phyloP scores from a whole-genome alignment of 495 filamentous ascomycete species.

The Acidomyces sp. region DNA sequence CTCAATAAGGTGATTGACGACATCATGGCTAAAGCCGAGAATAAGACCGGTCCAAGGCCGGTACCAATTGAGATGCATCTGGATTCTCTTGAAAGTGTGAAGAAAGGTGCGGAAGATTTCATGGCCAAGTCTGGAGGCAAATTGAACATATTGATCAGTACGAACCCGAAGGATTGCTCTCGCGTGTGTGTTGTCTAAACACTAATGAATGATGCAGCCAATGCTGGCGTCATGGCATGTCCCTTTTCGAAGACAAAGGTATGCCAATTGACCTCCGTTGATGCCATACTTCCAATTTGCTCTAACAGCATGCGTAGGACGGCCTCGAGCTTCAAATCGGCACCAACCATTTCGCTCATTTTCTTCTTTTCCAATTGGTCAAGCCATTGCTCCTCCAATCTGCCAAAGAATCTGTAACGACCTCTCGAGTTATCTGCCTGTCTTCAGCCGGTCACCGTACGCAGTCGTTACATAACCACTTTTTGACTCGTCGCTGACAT shows the following conservation, averaged over 20 bases:
- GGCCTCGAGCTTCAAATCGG: conserved; percentile 37
- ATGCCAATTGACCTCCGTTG: no score
- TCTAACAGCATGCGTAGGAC: no score
- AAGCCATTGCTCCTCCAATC: conserved; percentile 30
- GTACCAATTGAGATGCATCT: conserved; percentile 30
- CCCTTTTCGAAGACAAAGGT: conserved; percentile 27
- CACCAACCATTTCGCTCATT: conserved; percentile 41
- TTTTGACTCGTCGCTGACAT: no score
- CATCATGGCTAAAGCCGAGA: conserved; percentile 13
- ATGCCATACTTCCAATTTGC: no score
- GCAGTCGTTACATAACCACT: no score
- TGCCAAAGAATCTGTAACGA: conserved; percentile 20
- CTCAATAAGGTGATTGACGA: conserved; percentile 12
- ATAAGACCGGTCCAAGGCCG: conserved; percentile 13
- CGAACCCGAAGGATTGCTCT: no score
- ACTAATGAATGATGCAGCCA: no score
- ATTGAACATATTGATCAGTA: conserved; percentile 30
- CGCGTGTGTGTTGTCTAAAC: no score
- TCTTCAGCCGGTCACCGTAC: conserved; percentile 33
- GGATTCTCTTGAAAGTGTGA: conserved; percentile 13
- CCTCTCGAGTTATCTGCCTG: conserved; percentile 34
- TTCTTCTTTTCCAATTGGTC: conserved; percentile 39
- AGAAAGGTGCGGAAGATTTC: conserved; percentile 18
- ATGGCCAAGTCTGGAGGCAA: conserved; percentile 10
- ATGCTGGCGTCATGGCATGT: conserved; percentile 26